These are phyloP conservation scores for Telfairia occidentalis DNA, from an alignment of 331 rosid species.

Conservation along the genomic window DNA sequence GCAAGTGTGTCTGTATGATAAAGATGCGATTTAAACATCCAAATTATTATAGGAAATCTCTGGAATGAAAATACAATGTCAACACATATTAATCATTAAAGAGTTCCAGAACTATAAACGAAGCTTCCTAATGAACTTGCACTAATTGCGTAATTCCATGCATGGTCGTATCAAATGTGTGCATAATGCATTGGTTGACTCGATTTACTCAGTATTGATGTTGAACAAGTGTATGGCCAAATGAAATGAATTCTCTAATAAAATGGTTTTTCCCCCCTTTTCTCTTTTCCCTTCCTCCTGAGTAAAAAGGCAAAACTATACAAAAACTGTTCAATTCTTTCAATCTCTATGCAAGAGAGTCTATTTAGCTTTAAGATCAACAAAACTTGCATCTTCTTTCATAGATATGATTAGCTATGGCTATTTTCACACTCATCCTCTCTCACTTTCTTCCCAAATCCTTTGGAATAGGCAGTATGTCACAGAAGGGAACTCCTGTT, in stretches of 20 bases:
- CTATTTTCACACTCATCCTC: not conserved
- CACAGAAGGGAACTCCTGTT: not conserved
- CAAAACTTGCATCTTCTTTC: not conserved
- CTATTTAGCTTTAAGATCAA: slow-evolving; percentile 1
- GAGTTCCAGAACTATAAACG: not conserved
- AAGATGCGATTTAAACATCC: not conserved
- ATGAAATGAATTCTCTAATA: not conserved
- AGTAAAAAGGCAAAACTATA: not conserved
- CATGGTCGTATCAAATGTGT: not conserved
- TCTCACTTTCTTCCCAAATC: not conserved
- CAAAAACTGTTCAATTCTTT: not conserved
- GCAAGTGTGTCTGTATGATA: not conserved
- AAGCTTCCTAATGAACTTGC: not conserved
- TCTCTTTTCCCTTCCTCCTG: not conserved
- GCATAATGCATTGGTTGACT: not conserved
- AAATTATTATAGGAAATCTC: not conserved
- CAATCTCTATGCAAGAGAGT: not conserved
- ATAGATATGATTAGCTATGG: not conserved
- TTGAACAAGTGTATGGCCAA: not conserved
- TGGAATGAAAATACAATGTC: not conserved
- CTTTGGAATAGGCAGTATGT: not conserved
- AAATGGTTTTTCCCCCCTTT: not conserved
- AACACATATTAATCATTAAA: not conserved
- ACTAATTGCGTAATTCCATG: not conserved
- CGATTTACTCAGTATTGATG: not conserved